These are phyloP conservation scores for Cynara cardunculus DNA, from an alignment of 129 eudicot species.

Conservation along the genomic window DNA sequence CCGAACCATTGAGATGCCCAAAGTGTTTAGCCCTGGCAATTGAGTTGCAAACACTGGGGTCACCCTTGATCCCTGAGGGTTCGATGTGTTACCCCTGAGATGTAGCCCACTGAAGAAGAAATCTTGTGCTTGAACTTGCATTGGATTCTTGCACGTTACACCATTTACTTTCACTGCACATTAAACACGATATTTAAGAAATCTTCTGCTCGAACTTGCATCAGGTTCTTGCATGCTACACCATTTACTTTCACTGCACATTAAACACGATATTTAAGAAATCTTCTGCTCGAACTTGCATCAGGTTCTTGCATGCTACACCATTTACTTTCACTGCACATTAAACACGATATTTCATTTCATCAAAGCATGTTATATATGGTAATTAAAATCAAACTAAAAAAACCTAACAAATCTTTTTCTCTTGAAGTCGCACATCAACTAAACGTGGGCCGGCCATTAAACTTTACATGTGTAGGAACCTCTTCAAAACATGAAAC, in stretches of 20 bases:
- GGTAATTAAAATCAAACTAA: neutral
- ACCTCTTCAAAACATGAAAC: neutral
- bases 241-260: slow-evolving; percentile 40
- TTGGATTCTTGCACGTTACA: slow-evolving; percentile 32
- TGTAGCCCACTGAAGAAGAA: slow-evolving; percentile 42
- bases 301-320: slow-evolving; percentile 32
- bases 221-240: slow-evolving; percentile 32
- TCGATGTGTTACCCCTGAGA: slow-evolving; percentile 41
- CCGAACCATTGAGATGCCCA: slow-evolving; percentile 43
- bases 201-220: slow-evolving; percentile 31
- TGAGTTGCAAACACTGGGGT: slow-evolving; percentile 34
- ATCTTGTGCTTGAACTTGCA: slow-evolving; percentile 31
- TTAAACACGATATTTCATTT: neutral
- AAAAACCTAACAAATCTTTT: neutral
- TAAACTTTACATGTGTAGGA: neutral
- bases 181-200: slow-evolving; percentile 11
- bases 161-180: slow-evolving; percentile 40
- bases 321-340: slow-evolving; percentile 40
- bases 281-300: slow-evolving; percentile 31
- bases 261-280: slow-evolving; percentile 11
- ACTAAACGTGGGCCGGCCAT: too few relatives aligned
- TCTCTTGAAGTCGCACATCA: neutral
- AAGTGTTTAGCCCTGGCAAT: slow-evolving; percentile 41
- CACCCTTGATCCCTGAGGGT: slow-evolving; percentile 36
- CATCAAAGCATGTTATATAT: neutral